A percentile compares a stretch with the other conserved stretches of the same genome.
Conservation (phyloP, 2,329 filamentous ascomycete species). For the Colletotrichum musae region DNA sequence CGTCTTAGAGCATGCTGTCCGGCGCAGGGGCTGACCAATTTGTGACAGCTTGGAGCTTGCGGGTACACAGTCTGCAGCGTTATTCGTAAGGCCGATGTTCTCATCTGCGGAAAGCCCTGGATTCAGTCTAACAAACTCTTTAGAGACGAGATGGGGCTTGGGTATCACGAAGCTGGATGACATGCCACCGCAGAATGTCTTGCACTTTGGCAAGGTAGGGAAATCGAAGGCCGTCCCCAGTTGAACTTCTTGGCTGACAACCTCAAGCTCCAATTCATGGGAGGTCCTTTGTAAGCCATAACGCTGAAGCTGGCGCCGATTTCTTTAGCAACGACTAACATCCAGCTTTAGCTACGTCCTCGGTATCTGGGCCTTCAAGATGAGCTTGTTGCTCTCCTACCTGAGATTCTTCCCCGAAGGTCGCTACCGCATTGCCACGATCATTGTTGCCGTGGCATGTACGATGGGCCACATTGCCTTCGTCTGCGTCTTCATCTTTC, state of each 20-base stretch:
- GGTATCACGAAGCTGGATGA: constrained; percentile 51
- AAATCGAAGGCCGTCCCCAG: accelerated
- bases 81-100: constrained; percentile 44
- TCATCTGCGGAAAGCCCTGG: too few relatives aligned
- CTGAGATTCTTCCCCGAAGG: constrained; percentile 59
- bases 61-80: constrained; percentile 54
- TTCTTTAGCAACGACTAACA: background rate
- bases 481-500: constrained; percentile 52
- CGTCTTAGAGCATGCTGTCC: background rate
- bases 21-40: background rate
- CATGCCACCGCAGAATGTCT: constrained; percentile 54
- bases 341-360: constrained; percentile 52
- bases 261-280: constrained; percentile 54
- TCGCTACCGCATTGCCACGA: constrained; percentile 50
- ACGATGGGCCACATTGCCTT: constrained; percentile 57
- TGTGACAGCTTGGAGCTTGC: constrained; percentile 47
- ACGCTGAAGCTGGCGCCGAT: background rate
- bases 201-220: constrained; percentile 53
- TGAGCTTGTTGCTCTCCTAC: constrained; percentile 60
- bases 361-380: constrained; percentile 62
- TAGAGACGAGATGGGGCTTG: constrained; percentile 62
- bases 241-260: background rate
- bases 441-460: constrained; percentile 51
- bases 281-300: constrained; percentile 57
- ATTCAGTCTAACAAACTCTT: too few relatives aligned